phyloP scores from a whole-genome alignment of 495 filamentous ascomycete genomes.

The Clavariopsis aquatica region DNA sequence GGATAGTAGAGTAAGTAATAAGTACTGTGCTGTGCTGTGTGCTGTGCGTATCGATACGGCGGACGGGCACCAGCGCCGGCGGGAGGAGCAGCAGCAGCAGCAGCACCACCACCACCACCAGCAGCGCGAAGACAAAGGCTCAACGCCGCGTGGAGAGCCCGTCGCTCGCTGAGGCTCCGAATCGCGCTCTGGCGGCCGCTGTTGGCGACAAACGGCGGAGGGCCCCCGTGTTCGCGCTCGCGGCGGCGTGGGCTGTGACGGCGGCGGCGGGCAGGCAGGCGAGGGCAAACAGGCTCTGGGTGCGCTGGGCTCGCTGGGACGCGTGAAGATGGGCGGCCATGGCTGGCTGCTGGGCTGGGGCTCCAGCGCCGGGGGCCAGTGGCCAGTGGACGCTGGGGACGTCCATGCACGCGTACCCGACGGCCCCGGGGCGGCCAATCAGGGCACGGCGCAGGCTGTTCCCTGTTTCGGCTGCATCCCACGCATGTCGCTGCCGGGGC shows the following conservation, averaged over 20 bases:
- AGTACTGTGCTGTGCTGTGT: no score
- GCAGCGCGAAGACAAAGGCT: no score
- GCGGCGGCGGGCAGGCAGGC: constrained; percentile 7
- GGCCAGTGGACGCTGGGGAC: constrained; percentile 20
- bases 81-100: no score
- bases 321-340: constrained; percentile 10
- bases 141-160: no score
- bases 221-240: constrained; percentile 1
- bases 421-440: constrained; percentile 31
- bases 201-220: background rate
- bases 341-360: constrained; percentile 25
- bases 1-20: constrained; percentile 5
- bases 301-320: background rate
- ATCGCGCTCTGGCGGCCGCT: background rate
- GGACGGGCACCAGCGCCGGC: background rate
- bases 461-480: constrained; percentile 29
- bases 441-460: background rate
- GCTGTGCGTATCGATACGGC: background rate
- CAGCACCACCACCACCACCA: no score
- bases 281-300: constrained; percentile 27
- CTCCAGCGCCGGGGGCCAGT: constrained; percentile 5
- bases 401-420: constrained; percentile 32
- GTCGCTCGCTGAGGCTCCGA: no score
- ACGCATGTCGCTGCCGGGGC: constrained; percentile 8
- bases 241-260: constrained; percentile 6